These are phyloP conservation scores for Tuber aestivum DNA, from an alignment of 495 filamentous ascomycete species.

Conservation along the genomic window DNA sequence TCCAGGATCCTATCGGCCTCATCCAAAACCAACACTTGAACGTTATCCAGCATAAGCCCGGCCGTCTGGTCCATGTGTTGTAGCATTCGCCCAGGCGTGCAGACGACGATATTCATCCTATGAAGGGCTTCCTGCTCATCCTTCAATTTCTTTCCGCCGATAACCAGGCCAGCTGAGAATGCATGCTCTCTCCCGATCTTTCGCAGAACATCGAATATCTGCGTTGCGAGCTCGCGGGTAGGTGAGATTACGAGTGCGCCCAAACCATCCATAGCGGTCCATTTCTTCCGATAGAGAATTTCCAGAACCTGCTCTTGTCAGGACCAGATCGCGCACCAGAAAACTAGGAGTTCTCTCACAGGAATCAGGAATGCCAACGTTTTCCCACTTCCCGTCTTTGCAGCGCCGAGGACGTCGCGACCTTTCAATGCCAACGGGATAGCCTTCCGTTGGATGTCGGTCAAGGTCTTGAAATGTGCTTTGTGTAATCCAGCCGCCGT, in stretches of 20 bases:
- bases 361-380: slow-evolving; percentile 90
- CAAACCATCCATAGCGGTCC: slow-evolving; percentile 84
- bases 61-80: slow-evolving; percentile 96
- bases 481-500: slow-evolving; percentile 72
- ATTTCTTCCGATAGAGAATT: slow-evolving; percentile 84
- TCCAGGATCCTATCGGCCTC: slow-evolving; percentile 97
- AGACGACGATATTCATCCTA: slow-evolving; percentile 96
- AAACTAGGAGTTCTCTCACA: slow-evolving; percentile 44
- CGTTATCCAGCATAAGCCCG: slow-evolving; percentile 77
- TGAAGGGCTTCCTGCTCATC: slow-evolving; percentile 82
- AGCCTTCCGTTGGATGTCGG: slow-evolving; percentile 83
- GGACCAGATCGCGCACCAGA: neutral
- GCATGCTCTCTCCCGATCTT: slow-evolving; percentile 84
- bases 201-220: slow-evolving; percentile 92
- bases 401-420: slow-evolving; percentile 84
- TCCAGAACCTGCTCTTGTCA: slow-evolving; percentile 53
- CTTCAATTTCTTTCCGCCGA: slow-evolving; percentile 84
- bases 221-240: slow-evolving; percentile 88
- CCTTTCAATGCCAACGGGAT: slow-evolving; percentile 82
- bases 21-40: slow-evolving; percentile 90
- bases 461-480: slow-evolving; percentile 84
- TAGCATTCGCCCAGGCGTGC: slow-evolving; percentile 88
- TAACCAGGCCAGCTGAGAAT: slow-evolving; percentile 89
- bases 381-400: slow-evolving; percentile 95
- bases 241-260: slow-evolving; percentile 90